Evolutionary conservation across 768 basidiomycete species (phyloP).

Genomic region (Lyophyllum shimeji): DNA sequence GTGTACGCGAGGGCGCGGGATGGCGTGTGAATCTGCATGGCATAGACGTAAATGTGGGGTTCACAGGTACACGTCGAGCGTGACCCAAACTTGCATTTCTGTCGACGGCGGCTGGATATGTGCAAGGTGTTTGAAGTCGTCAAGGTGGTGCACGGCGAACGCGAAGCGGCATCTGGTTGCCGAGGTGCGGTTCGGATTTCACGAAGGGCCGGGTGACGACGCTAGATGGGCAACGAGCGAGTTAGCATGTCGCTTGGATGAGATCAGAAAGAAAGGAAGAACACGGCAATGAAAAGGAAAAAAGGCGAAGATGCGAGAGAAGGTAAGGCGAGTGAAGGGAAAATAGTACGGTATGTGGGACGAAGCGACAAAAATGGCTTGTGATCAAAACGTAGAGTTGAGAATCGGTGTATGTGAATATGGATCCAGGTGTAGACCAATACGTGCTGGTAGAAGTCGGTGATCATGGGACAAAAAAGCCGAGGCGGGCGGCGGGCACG

Average conservation of each 20-base stretch:
- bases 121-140: not conserved
- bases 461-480: not conserved
- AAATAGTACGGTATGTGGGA: not conserved
- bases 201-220: constrained; percentile 59
- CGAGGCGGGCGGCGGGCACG: not conserved
- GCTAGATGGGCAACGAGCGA: constrained; percentile 23
- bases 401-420: not conserved
- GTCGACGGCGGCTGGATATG: not conserved
- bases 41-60: not conserved
- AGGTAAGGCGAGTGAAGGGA: not conserved
- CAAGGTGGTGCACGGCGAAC: constrained; percentile 30
- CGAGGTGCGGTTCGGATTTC: constrained; percentile 49
- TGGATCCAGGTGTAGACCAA: not conserved
- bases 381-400: not conserved
- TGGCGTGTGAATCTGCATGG: not conserved
- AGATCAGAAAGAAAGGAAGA: not conserved
- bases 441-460: not conserved
- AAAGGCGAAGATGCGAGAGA: not conserved
- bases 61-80: not conserved
- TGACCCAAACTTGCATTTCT: not conserved
- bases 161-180: constrained; percentile 62
- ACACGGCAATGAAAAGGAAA: not conserved
- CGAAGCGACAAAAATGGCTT: not conserved
- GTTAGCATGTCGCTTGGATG: not conserved
- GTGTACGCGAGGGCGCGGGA: not conserved